Evolutionary conservation across 2,329 filamentous ascomycete species (phyloP).

Genomic region (Epichloe bromicola): DNA sequence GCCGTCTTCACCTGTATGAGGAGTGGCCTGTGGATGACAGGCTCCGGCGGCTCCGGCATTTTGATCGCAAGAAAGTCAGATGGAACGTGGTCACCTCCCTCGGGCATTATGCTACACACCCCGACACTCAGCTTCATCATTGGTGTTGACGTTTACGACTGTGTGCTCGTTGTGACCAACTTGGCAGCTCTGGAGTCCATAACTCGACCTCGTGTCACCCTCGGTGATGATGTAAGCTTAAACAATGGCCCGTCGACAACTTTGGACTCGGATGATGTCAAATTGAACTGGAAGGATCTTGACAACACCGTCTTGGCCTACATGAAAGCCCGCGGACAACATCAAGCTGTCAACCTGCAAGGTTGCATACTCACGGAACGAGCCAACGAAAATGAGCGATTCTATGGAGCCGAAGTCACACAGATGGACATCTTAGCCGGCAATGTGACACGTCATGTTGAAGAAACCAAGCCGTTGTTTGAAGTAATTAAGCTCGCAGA

Average conservation of each 20-base stretch:
- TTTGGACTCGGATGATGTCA: constrained; percentile 37
- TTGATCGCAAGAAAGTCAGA: constrained; percentile 74
- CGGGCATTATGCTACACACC: constrained; percentile 82
- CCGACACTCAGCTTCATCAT: constrained; percentile 79
- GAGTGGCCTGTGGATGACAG: constrained; percentile 81
- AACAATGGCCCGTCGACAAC: constrained; percentile 60
- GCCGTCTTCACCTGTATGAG: constrained; percentile 95
- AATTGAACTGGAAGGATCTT: constrained; percentile 38
- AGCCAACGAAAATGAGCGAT: constrained; percentile 46
- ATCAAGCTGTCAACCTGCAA: constrained; percentile 40
- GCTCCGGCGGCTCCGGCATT: constrained; percentile 80
- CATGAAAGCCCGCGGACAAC: constrained; percentile 43
- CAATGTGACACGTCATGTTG: constrained; percentile 39
- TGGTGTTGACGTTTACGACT: constrained; percentile 92
- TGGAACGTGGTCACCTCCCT: constrained; percentile 83
- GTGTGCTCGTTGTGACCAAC: constrained; percentile 84
- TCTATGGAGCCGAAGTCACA: constrained; percentile 36
- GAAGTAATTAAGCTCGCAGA: constrained; percentile 83
- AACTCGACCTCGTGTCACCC: constrained; percentile 61
- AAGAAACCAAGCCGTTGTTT: constrained; percentile 48
- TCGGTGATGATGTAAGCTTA: constrained; percentile 70
- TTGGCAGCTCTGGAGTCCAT: constrained; percentile 74
- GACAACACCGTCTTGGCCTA: constrained; percentile 44
- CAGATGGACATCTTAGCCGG: constrained; percentile 46
- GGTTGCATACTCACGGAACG: constrained; percentile 45